These are phyloP conservation scores for Orbilia quercus DNA, from an alignment of 2,329 filamentous ascomycete genomes.

Conservation along the genomic window DNA sequence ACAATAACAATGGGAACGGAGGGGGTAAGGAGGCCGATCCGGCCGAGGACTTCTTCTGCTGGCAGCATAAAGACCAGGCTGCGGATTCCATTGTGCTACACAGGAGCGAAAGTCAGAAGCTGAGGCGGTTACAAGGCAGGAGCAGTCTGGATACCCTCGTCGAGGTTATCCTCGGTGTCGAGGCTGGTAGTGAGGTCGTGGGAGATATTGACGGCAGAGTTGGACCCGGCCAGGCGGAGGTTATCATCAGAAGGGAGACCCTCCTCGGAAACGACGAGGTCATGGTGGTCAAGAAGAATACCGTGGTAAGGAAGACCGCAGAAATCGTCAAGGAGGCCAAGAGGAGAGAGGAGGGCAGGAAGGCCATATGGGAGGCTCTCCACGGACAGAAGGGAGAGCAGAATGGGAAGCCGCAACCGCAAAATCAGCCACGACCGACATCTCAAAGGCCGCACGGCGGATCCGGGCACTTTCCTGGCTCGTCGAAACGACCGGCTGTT, in stretches of 20 bases:
- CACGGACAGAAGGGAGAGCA: slow-evolving; percentile 22
- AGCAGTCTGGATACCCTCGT: slow-evolving; percentile 88
- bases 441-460: neutral
- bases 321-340: slow-evolving; percentile 50
- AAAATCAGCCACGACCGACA: neutral
- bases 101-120: slow-evolving; percentile 62
- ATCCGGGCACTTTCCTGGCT: neutral
- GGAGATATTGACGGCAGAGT: slow-evolving; percentile 61
- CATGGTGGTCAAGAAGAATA: slow-evolving; percentile 58
- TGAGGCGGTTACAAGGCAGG: slow-evolving; percentile 71
- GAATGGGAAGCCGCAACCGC: neutral
- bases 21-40: slow-evolving; percentile 65
- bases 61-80: slow-evolving; percentile 94
- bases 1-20: slow-evolving; percentile 59
- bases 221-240: slow-evolving; percentile 55
- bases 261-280: slow-evolving; percentile 57
- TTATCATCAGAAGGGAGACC: slow-evolving; percentile 59
- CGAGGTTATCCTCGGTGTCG: slow-evolving; percentile 62
- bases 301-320: slow-evolving; percentile 44
- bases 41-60: slow-evolving; percentile 80
- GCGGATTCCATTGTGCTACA: slow-evolving; percentile 65
- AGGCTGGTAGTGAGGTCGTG: slow-evolving; percentile 56
- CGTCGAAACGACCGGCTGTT: slow-evolving; percentile 12
- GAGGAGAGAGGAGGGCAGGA: slow-evolving; percentile 31
- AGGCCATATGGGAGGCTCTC: slow-evolving; percentile 42